A percentile compares a stretch with the other conserved stretches of the same genome.
Conservation (phyloP, 1,139 yeast genomes). For the Martiniozyma asiatica region DNA sequence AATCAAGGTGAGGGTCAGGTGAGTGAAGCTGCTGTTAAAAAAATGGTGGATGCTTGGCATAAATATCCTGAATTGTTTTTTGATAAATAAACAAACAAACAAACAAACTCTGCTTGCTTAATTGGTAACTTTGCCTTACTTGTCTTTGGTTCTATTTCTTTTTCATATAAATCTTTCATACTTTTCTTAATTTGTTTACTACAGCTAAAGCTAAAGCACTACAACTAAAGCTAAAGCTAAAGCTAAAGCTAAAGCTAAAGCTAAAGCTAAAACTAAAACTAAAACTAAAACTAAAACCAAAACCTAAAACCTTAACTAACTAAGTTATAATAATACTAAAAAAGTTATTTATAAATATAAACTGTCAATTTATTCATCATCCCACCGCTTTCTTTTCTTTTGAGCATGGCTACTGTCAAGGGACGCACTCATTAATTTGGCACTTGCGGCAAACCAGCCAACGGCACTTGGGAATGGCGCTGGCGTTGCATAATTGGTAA, state of each 20-base stretch:
- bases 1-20: slow-evolving; percentile 21
- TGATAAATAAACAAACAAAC: slow-evolving; percentile 10
- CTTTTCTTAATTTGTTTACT: no score
- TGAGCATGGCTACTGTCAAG: slow-evolving; percentile 14
- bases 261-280: no score
- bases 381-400: slow-evolving; percentile 24
- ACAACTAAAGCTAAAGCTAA: no score
- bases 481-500: slow-evolving; percentile 52
- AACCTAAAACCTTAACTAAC: slow-evolving; percentile 3
- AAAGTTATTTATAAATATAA: not conserved
- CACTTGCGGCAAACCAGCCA: slow-evolving; percentile 34
- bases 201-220: no score
- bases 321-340: no score
- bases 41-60: slow-evolving; percentile 23
- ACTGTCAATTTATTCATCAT: slow-evolving; percentile 11
- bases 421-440: slow-evolving; percentile 21
- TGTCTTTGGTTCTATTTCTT: no score
- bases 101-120: no score
- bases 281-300: no score
- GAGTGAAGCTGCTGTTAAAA: slow-evolving; percentile 24
- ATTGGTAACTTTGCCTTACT: no score
- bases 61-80: slow-evolving; percentile 22
- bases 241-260: no score
- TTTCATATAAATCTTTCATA: no score
- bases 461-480: slow-evolving; percentile 55